Evolutionary conservation across 2,329 filamentous ascomycete genomes (phyloP).

Genomic region (Ascochyta lentis): DNA sequence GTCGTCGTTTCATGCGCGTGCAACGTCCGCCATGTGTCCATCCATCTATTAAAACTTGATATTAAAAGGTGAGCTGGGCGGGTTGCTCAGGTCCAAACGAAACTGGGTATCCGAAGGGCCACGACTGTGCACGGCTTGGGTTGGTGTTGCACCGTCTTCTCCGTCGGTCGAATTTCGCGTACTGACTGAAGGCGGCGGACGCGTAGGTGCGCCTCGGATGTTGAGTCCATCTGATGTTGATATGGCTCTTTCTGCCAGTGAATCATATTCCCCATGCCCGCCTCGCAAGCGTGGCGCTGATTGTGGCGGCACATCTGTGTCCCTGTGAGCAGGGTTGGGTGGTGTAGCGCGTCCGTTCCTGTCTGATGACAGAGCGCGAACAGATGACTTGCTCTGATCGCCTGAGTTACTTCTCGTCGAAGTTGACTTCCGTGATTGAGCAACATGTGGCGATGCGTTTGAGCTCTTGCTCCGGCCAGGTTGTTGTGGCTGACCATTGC

Average conservation of each 20-base stretch:
- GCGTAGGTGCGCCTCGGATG: constrained; percentile 31
- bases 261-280: constrained; percentile 33
- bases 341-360: constrained; percentile 44
- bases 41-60: constrained; percentile 44
- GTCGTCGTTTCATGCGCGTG: constrained; percentile 32
- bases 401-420: constrained; percentile 40
- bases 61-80: constrained; percentile 48
- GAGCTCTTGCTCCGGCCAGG: constrained; percentile 37
- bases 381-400: constrained; percentile 37
- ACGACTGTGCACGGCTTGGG: constrained; percentile 43
- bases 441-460: constrained; percentile 32
- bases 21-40: constrained; percentile 13
- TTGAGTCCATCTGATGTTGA: constrained; percentile 38
- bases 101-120: constrained; percentile 43
- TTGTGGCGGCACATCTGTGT: constrained; percentile 11
- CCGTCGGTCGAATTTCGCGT: constrained; percentile 35
- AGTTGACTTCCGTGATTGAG: constrained; percentile 34
- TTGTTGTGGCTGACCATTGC: constrained; percentile 35
- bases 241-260: constrained; percentile 37
- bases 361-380: constrained; percentile 41
- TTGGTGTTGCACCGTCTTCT: constrained; percentile 43
- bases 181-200: constrained; percentile 34
- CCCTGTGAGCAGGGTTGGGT: constrained; percentile 30
- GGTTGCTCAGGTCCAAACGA: constrained; percentile 44
- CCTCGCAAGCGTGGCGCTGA: constrained; percentile 28